phyloP scores from a whole-genome alignment of 306 rosid genomes.

The Glycyrrhiza uralensis region DNA sequence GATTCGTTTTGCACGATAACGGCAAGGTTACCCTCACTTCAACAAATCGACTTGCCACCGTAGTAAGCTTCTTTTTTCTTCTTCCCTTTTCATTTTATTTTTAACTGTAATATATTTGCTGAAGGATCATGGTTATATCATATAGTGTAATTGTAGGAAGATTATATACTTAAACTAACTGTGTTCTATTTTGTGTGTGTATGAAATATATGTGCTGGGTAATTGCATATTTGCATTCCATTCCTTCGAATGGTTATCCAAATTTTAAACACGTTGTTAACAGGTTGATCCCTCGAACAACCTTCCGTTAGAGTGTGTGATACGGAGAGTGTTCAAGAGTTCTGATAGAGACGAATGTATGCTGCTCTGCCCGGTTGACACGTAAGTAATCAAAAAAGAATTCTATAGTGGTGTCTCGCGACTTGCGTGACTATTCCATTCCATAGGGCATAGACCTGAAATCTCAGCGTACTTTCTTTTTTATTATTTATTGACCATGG shows the following conservation, averaged over 20 bases:
- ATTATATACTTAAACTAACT: not conserved
- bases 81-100: not conserved
- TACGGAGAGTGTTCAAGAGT: conserved; percentile 82
- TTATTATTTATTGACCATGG: not conserved
- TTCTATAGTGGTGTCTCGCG: not conserved
- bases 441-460: too few relatives aligned
- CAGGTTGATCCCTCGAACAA: conserved; percentile 83
- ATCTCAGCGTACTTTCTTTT: not conserved
- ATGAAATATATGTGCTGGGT: not conserved
- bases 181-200: not conserved
- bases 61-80: conserved; percentile 39
- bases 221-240: too few relatives aligned
- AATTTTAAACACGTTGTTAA: conserved; percentile 27
- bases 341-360: conserved; percentile 74
- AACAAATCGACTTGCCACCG: conserved; percentile 50
- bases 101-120: too few relatives aligned
- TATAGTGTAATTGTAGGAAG: not conserved
- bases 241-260: not conserved
- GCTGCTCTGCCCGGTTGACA: conserved; percentile 87
- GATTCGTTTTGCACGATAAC: conserved; percentile 64
- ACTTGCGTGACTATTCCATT: not conserved
- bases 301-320: conserved; percentile 73
- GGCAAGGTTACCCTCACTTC: conserved; percentile 65
- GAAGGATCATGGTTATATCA: too few relatives aligned
- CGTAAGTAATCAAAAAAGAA: conserved; percentile 47